These are phyloP conservation scores for Russula earlei DNA, from an alignment of 768 basidiomycete genomes.

Conservation along the genomic window DNA sequence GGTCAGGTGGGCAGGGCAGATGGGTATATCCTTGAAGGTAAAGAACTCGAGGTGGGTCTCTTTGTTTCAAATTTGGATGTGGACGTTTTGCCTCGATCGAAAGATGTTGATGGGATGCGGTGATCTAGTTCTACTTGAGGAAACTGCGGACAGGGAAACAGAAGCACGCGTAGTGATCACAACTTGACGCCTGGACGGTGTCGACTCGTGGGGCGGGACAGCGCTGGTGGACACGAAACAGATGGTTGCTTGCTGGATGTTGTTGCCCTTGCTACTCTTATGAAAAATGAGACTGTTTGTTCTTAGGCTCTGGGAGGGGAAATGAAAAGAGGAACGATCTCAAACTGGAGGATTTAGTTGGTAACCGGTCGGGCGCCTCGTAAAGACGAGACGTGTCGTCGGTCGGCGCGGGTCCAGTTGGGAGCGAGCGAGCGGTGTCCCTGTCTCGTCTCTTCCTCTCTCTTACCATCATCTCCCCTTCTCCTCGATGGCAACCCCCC, in stretches of 20 bases:
- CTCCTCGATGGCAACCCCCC: background rate
- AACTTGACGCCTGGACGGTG: background rate
- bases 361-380: too few species aligned
- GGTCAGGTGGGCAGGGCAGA: conserved; percentile 96
- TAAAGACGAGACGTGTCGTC: too few species aligned
- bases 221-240: background rate
- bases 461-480: background rate
- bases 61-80: background rate
- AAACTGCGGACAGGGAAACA: conserved; percentile 91
- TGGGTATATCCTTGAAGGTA: conserved; percentile 96
- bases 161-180: conserved; percentile 62
- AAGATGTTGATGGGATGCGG: background rate
- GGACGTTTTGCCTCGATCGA: background rate
- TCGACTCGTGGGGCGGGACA: too few species aligned
- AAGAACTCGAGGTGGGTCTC: conserved; percentile 85
- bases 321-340: background rate
- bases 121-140: conserved; percentile 78
- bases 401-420: too few species aligned
- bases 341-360: background rate
- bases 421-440: background rate
- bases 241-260: background rate
- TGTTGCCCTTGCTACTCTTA: background rate
- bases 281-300: background rate
- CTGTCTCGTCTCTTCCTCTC: too few species aligned
- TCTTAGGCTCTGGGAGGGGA: background rate